A percentile compares a stretch with the other conserved stretches of the same genome.
Conservation (phyloP, 2,329 filamentous ascomycete species). For the Pseudogymnoascus sp. region DNA sequence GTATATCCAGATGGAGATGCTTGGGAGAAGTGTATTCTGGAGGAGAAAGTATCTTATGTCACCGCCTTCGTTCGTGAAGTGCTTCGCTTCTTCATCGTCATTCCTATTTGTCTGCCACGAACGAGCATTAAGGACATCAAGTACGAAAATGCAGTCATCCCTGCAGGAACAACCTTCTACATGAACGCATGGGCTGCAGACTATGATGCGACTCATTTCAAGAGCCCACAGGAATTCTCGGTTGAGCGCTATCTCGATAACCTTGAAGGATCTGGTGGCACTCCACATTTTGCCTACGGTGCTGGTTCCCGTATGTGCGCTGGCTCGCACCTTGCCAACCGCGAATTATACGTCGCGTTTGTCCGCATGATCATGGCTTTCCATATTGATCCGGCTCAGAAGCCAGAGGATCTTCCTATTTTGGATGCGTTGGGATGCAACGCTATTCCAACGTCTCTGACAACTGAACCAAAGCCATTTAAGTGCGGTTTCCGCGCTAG, state of each 20-base stretch:
- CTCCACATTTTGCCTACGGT: constrained; percentile 54
- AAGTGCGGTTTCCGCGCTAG: constrained; percentile 47
- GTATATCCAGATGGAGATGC: constrained; percentile 65
- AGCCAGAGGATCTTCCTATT: constrained; percentile 40
- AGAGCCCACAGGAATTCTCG: constrained; percentile 51
- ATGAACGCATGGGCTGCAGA: constrained; percentile 73
- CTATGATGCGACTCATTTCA: constrained; percentile 62
- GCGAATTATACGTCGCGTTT: constrained; percentile 53
- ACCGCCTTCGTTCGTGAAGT: constrained; percentile 72
- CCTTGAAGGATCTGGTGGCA: constrained; percentile 38
- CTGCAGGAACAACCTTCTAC: constrained; percentile 70
- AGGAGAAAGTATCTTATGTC: constrained; percentile 70
- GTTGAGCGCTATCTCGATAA: constrained; percentile 60
- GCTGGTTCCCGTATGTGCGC: constrained; percentile 56
- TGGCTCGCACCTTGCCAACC: constrained; percentile 53
- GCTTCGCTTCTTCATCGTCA: constrained; percentile 69
- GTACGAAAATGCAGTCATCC: constrained; percentile 59
- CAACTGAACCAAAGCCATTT: constrained; percentile 54
- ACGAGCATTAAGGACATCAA: constrained; percentile 63
- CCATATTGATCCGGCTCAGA: constrained; percentile 39
- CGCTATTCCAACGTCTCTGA: constrained; percentile 46
- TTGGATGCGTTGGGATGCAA: constrained; percentile 51
- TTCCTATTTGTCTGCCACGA: constrained; percentile 68
- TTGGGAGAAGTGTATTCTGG: constrained; percentile 63
- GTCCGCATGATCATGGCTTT: constrained; percentile 51